Base-by-base conservation (phyloP, 805 yeast genomes). In the Yamadazyma sp. region DNA sequence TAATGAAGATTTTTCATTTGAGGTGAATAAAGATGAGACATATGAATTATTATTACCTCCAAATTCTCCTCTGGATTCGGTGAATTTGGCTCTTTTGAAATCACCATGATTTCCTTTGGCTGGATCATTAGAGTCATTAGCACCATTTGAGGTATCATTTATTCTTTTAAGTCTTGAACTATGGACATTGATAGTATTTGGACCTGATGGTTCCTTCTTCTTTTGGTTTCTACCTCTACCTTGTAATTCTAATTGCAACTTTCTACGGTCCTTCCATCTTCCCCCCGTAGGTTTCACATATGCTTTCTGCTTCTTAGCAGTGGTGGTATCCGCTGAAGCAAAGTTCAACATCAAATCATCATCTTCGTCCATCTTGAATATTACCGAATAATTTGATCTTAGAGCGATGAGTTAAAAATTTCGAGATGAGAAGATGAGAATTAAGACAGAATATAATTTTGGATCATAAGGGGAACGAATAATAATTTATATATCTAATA, bases 281-380 rank as follows among this genome's bases (percentile, higher is more conserved):
- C 94, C 95, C 23, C 91, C 91, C 2, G 74, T 65, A 2, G 78
- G 72, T 50, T 72, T 78, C 25, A 40, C 45, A 12, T 40, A 33
- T 38, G 44, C 43, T 5, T 63, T 44, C 2, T 52, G 39, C 18
- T 48, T 44, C 9, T 48, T 52, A 2, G 31, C 49, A 7, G 58
- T 53, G 8, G 45, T 52, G 16, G 52, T 51, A 11, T 47, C 54
- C 7, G 71, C 67, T 4, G 70, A 60, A 19, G 81, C 74, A 52
- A 91, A 81, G 55, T 91, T 91, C 50, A 91, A 56, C 49, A 89
- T 60, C 60, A 89, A 50, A 2, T 86, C 86, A 57, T 81, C 93
- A 51, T 82, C 93, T 25, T 61, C 63, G n/a, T n/a, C n/a, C n/a
- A n/a, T n/a, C n/a, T n/a, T n/a, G n/a, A n/a, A n/a, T n/a, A n/a